Evolutionary conservation across 192 early-diverging fungal species (phyloP).

Genomic region (Cetraspora pellucida): DNA sequence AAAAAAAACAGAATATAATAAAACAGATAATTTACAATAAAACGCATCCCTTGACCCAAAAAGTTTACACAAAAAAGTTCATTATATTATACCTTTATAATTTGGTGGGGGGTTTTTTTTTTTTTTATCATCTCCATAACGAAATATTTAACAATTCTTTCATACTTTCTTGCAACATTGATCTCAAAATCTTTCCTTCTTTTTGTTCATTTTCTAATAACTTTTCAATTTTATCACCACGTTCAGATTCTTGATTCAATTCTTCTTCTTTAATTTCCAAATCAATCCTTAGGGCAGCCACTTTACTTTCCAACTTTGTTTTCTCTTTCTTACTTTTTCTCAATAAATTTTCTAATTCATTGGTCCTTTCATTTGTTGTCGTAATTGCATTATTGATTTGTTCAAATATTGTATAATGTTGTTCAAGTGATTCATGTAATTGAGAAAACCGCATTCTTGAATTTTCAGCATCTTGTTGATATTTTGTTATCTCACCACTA

Average conservation of each 20-base stretch:
- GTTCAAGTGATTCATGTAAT: constrained; percentile 43
- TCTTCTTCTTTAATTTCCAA: constrained; percentile 42
- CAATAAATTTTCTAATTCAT: constrained; percentile 45
- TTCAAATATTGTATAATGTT: constrained; percentile 47
- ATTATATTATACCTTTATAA: too few species aligned
- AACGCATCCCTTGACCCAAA: too few species aligned
- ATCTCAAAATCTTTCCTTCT: constrained; percentile 42
- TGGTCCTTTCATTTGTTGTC: constrained; percentile 43
- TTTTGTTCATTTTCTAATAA: constrained; percentile 46
- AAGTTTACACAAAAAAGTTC: too few species aligned
- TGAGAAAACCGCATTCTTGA: constrained; percentile 34
- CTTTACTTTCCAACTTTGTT: constrained; percentile 38
- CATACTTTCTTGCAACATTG: constrained; percentile 48
- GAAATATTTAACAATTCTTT: constrained; percentile 36
- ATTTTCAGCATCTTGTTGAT: constrained; percentile 39
- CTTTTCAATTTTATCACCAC: constrained; percentile 43
- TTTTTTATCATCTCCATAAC: neutral
- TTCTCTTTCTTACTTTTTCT: constrained; percentile 42
- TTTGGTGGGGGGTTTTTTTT: too few species aligned
- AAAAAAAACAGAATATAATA: too few species aligned
- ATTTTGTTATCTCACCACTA: constrained; percentile 41
- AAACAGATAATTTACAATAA: too few species aligned
- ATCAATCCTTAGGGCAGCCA: constrained; percentile 38
- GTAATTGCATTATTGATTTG: constrained; percentile 43
- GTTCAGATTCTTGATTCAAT: constrained; percentile 35